Percentiles rank a stretch among this genome's conserved stretches.
These are phyloP conservation scores for Hyphopichia homilentoma DNA, from an alignment of 805 yeast species.

Conservation along the genomic window DNA sequence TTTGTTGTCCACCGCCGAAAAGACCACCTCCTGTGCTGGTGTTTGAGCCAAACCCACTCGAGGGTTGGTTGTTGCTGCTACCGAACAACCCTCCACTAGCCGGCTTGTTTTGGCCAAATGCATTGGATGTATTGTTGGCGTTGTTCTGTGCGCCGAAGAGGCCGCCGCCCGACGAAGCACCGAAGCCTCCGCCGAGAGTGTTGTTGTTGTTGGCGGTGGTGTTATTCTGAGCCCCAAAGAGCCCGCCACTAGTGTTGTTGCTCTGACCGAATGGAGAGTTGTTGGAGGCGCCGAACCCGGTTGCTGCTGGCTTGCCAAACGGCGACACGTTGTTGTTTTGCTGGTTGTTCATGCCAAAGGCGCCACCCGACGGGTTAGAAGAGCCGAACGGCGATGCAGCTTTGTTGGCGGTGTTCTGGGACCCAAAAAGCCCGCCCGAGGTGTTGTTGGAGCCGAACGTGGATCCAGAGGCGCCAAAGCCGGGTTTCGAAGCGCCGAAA, in stretches of 20 bases:
- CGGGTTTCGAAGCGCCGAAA: conserved; percentile 29
- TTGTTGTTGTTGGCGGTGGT: no score
- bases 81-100: conserved; percentile 13
- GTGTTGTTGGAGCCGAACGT: conserved; percentile 16
- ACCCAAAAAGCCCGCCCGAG: conserved; percentile 17
- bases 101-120: conserved; percentile 28
- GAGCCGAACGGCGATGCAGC: conserved; percentile 42
- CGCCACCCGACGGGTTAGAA: conserved; percentile 20
- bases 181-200: conserved; percentile 19
- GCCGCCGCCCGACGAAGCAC: conserved; percentile 19
- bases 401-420: conserved; percentile 7
- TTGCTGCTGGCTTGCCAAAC: conserved; percentile 25
- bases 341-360: conserved; percentile 32
- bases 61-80: conserved; percentile 15
- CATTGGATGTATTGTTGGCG: conserved; percentile 10
- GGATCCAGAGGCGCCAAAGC: conserved; percentile 4
- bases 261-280: conserved; percentile 15
- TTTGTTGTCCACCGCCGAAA: conserved; percentile 18
- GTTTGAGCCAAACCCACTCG: conserved; percentile 16
- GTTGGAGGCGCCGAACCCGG: conserved; percentile 9
- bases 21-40: conserved; percentile 20
- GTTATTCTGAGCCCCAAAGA: conserved; percentile 16
- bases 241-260: conserved; percentile 19
- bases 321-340: conserved; percentile 18
- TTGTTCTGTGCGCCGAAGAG: conserved; percentile 17